These are phyloP conservation scores for Afroboletus lepidellus DNA, from an alignment of 1,284 basidiomycete genomes.

Conservation along the genomic window DNA sequence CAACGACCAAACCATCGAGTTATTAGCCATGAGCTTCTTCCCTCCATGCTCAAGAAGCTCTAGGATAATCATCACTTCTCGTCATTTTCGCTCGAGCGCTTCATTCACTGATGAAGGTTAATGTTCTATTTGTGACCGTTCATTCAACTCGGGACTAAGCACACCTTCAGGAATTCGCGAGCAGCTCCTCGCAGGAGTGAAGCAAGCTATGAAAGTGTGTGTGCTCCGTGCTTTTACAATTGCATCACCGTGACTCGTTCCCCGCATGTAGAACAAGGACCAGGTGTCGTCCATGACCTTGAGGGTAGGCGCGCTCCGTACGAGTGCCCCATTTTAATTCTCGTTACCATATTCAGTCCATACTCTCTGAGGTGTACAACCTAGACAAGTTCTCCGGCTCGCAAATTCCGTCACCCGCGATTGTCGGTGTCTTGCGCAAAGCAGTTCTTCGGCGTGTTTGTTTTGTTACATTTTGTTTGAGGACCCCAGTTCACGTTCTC, in stretches of 20 bases:
- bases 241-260: constrained; percentile 1
- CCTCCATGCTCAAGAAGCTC: constrained; percentile 13
- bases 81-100: constrained; percentile 15
- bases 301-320: constrained; percentile 47
- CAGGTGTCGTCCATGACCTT: constrained; percentile 53
- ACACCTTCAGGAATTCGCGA: constrained; percentile 43
- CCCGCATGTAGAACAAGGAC: constrained; percentile 49
- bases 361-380: constrained; percentile 65
- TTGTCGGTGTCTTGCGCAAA: constrained; percentile 55
- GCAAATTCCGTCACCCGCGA: constrained; percentile 43
- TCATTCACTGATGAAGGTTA: constrained; percentile 26
- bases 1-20: no score
- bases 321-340: no score
- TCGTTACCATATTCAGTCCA: constrained; percentile 43
- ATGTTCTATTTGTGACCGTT: not conserved
- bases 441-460: constrained; percentile 58
- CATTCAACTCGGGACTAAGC: not conserved
- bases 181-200: constrained; percentile 45
- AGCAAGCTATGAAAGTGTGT: constrained; percentile 64
- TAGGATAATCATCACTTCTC: constrained; percentile 1
- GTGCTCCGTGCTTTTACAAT: not conserved
- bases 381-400: constrained; percentile 56
- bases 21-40: constrained; percentile 16
- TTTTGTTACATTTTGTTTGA: constrained; percentile 5
- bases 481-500: constrained; percentile 1